Percentiles rank a stretch among this genome's conserved stretches.
Evolutionary conservation across 2,329 filamentous ascomycete species (phyloP).

Genomic region (Colletotrichum liriopes): DNA sequence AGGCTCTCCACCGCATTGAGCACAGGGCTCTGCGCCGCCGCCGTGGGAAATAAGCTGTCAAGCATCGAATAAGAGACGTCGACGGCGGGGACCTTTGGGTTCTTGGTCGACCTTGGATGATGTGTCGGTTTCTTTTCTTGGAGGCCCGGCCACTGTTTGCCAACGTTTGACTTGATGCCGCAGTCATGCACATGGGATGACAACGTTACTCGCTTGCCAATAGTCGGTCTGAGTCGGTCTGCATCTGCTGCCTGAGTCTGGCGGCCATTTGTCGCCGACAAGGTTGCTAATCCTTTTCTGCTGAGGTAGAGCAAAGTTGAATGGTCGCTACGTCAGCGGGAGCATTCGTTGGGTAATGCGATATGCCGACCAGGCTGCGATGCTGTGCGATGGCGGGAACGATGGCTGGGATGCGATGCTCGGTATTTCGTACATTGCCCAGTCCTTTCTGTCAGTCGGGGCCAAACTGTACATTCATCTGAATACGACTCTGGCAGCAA

Average conservation of each 20-base stretch:
- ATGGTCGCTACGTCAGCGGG: conserved; percentile 15
- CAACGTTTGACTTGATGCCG: neutral
- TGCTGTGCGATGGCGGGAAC: conserved; percentile 26
- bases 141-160: conserved; percentile 1
- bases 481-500: neutral
- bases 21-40: conserved; percentile 22
- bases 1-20: conserved; percentile 36
- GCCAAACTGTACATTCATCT: neutral
- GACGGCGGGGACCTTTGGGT: neutral
- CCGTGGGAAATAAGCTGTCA: conserved; percentile 38
- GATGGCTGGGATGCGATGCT: neutral
- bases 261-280: neutral
- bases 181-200: conserved; percentile 16
- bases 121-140: neutral
- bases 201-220: conserved; percentile 3
- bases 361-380: conserved; percentile 9
- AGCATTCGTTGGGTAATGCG: neutral
- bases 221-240: conserved; percentile 20
- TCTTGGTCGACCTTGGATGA: conserved; percentile 7
- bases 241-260: neutral
- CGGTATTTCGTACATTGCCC: neutral
- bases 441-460: neutral
- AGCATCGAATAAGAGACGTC: conserved; percentile 25
- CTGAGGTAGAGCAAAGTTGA: neutral
- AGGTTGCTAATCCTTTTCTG: conserved; percentile 25